Base-by-base conservation (phyloP, 768 basidiomycete species). In the Tulasnella sp. region DNA sequence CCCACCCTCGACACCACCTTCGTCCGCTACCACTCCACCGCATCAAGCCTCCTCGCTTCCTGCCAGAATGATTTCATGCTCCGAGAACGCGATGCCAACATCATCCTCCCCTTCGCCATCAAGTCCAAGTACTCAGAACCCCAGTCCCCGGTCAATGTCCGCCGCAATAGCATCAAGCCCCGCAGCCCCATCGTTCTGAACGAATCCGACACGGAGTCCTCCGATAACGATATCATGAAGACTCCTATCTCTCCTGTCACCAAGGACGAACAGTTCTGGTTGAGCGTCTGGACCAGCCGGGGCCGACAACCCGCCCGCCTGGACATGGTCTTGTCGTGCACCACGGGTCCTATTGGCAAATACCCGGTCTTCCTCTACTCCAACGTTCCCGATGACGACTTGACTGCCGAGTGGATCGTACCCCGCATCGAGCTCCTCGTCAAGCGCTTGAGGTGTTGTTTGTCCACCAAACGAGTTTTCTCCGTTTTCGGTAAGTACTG, bases 321-420 rank as follows among this genome's bases (percentile, higher is more conserved):
- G 12, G 82, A 83, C 46, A 74, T 82, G 36, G 85, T 94, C 8
- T 85, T 93, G 4, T 88, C 91, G 14, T 90, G 89, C 81, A 92
- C 91, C 0, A 84, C 87, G 38, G 89, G 90, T 0, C 83, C 85
- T 24, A 85, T 92, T 73, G 92, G 89, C 0, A 83, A 86, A 71
- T 92, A 94, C 81, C 94, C 93, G 3, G 81, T 92, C 14, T 94
- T 94, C 85, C 85, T 94, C 38, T 89, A 87, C 83, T 85, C 86
- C 18, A 85, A 86, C 12, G 85, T 84, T n/a, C 83, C 79, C 73
- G 80, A 82, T 21, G 81, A 83, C 19, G 80, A 81, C 7, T 86
- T 93, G 38, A 81, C 84, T 71, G 68, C 82, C n/a, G 82, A 85
- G 2, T 84, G 85, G 48, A 82, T 89, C 21, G 78, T 82, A 1